Evolutionary conservation across 2,329 filamentous ascomycete genomes (phyloP).

Genomic region (Aspergillus ustus): DNA sequence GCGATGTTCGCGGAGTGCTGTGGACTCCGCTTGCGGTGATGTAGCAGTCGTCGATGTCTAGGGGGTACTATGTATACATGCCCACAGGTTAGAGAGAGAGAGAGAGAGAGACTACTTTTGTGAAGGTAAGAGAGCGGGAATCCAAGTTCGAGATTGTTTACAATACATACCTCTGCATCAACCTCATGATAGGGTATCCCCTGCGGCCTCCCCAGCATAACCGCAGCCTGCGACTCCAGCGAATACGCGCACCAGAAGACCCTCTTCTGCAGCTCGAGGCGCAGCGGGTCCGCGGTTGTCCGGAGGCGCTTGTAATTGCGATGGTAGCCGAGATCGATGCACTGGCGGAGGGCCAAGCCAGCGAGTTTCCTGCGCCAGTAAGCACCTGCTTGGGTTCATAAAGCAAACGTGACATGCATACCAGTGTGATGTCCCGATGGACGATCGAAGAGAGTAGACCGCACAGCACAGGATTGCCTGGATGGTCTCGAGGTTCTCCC

Average conservation of each 20-base stretch:
- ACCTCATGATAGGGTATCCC: constrained; percentile 33
- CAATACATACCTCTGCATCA: constrained; percentile 29
- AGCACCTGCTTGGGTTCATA: no score
- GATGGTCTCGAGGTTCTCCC: neutral
- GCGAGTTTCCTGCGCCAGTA: no score
- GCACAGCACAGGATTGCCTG: neutral
- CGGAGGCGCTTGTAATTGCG: constrained; percentile 22
- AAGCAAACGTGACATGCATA: no score
- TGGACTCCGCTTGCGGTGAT: neutral
- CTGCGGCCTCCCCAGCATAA: constrained; percentile 33
- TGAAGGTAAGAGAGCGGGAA: neutral
- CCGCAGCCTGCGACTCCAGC: constrained; percentile 29
- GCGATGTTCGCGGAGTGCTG: neutral
- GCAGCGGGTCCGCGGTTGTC: constrained; percentile 14
- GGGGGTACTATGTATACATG: neutral
- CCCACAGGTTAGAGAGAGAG: neutral
- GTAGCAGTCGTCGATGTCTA: neutral
- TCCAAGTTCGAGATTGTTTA: neutral
- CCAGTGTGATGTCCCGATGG: constrained; percentile 34
- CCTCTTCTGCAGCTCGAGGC: constrained; percentile 31
- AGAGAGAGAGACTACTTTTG: neutral
- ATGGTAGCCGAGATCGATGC: constrained; percentile 41
- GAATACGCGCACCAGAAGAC: constrained; percentile 35
- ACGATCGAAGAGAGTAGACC: constrained; percentile 1
- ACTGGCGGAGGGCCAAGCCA: constrained; percentile 38